Base-by-base conservation (phyloP, 192 early-diverging fungal species). In the Phycomyces blakesleeanus region DNA sequence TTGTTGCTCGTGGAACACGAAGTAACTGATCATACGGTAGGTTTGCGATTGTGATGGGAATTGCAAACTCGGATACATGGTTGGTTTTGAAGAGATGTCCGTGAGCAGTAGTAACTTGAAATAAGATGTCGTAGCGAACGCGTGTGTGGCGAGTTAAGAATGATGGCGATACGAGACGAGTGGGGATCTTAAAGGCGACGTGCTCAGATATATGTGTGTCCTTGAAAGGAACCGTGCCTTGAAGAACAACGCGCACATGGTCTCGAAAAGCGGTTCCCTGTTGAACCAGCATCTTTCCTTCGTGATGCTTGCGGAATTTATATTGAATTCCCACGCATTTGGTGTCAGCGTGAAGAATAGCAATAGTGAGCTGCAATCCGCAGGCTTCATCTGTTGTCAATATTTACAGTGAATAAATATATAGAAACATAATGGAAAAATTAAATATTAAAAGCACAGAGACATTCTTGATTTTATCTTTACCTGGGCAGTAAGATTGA, bases 231-330 rank as follows among this genome's bases (percentile, higher is more conserved):
- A 67, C 53, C 0, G 55, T 56, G 0, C 65, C 71, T 11, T 61
- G 54, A 0, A 72, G 25, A 2, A 75, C 63, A 6, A 51, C 63
- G n/a, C 77, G 69, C n/a, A 73, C 55, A 20, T 76, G 59, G 11
- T 76, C 67, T 24, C 64, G 52, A 51, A 68, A 78, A 4, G 74
- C 70, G 2, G 72, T 67, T 2, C 75, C 74, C 44, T 68, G 63
- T 54, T 78, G 70, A 7, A 78, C 26, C 5, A 72, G 63, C 63
- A 76, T 71, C 51, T 71, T 69, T 15, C 77, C 77, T 61, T 78
- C 77, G 42, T 76, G 71, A 55, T 78, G 77, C 52, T 78, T 78
- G 38, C 77, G 74, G 50, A 78, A 68, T 22, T 64, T 68, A 22
- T 64, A 78, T n/a, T 40, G n/a, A 1, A 76, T 52, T 2, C 27